Evolutionary conservation across 83 land plant genomes (phyloP).

Genomic region (Thuja plicata): DNA sequence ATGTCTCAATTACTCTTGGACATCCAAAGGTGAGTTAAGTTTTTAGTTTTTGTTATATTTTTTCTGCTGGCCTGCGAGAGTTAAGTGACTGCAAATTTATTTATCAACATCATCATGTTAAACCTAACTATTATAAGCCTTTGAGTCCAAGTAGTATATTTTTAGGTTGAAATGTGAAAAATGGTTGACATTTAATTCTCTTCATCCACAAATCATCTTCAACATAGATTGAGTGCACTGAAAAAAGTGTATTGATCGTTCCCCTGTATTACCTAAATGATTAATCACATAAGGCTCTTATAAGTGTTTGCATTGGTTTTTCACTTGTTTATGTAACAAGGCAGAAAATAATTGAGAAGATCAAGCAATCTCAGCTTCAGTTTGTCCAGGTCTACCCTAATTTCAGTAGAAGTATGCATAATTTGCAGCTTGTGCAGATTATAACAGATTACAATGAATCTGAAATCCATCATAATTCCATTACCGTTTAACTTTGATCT

Average conservation of each 20-base stretch:
- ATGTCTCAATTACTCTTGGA: slow-evolving; percentile 79
- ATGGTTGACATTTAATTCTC: not conserved
- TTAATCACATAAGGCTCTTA: not conserved
- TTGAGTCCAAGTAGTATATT: not conserved
- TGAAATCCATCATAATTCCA: not conserved
- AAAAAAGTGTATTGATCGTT: not conserved
- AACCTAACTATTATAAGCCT: not conserved
- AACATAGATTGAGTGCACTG: not conserved
- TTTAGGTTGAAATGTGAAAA: not conserved
- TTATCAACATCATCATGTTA: not conserved
- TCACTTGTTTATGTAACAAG: not conserved
- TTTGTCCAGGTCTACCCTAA: not conserved
- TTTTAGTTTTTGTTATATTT: not conserved
- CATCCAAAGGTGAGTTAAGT: slow-evolving; percentile 48
- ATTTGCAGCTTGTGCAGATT: not conserved
- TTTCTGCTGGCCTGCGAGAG: not conserved
- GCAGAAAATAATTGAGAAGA: not conserved
- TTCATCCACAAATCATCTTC: slow-evolving; percentile 3
- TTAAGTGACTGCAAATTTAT: not conserved
- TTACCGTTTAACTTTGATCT: not conserved
- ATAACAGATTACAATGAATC: not conserved
- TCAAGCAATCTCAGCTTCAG: not conserved
- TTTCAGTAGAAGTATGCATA: not conserved
- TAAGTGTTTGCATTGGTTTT: not conserved
- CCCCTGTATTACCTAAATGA: not conserved